phyloP scores from a whole-genome alignment of 2,329 filamentous ascomycete genomes.

The Cercospora nicotianae region DNA sequence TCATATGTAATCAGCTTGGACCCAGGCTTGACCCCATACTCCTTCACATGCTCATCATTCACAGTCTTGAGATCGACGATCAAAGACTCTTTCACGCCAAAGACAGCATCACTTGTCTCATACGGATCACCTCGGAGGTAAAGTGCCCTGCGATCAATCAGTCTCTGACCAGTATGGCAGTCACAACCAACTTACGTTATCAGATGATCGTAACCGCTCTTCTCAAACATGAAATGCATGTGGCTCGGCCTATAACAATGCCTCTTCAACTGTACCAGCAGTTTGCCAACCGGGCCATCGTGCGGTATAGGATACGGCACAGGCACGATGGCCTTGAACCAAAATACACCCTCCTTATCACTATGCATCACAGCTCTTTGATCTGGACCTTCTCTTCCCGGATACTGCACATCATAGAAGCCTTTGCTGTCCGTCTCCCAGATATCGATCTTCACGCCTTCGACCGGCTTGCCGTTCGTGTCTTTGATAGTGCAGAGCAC shows the following conservation, averaged over 20 bases:
- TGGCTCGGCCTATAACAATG: constrained; percentile 77
- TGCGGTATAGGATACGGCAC: constrained; percentile 83
- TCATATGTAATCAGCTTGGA: constrained; percentile 60
- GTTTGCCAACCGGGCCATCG: constrained; percentile 77
- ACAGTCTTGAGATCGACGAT: constrained; percentile 64
- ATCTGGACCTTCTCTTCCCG: constrained; percentile 63
- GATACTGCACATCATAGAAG: constrained; percentile 78
- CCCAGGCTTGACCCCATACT: constrained; percentile 65
- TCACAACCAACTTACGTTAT: constrained; percentile 72
- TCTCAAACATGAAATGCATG: constrained; percentile 88
- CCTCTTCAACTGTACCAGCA: constrained; percentile 65
- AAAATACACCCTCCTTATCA: constrained; percentile 73
- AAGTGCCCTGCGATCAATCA: constrained; percentile 54
- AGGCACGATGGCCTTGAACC: constrained; percentile 81
- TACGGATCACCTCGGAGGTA: constrained; percentile 78
- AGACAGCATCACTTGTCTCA: constrained; percentile 80
- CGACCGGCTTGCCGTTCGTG: constrained; percentile 61
- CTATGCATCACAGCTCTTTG: constrained; percentile 70
- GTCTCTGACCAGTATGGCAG: not conserved
- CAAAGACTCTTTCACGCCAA: constrained; percentile 80
- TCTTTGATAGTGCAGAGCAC: constrained; percentile 73
- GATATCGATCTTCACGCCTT: constrained; percentile 71
- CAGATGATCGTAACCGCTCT: constrained; percentile 73
- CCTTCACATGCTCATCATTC: constrained; percentile 53
- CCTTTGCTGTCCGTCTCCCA: constrained; percentile 84